Base-by-base conservation (phyloP, 345 rosid genomes). In the Clarkia xantiana region DNA sequence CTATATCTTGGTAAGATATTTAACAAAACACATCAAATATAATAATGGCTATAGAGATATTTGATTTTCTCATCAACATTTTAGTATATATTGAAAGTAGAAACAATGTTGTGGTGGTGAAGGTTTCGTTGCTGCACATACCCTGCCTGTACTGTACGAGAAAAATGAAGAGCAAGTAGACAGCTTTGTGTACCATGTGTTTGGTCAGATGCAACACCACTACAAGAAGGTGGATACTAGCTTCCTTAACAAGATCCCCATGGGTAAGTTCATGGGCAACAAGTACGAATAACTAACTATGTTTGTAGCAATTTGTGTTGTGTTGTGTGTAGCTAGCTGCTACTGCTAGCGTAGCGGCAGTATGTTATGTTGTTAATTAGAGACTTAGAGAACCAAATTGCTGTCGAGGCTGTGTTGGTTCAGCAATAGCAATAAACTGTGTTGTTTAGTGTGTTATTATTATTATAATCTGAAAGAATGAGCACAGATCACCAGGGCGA, bases 41-140 rank as follows among this genome's bases (percentile, higher is more conserved):
- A n/a, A n/a, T n/a, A n/a, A n/a, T n/a, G n/a, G n/a, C n/a, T 29
- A 18, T 17, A 52, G 10, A 15, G 13, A 29, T 18, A 3, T 17
- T 2, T 48, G 17, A 29, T 6, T 55, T n/a, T 11, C 5, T 36
- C n/a, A n/a, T 14, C 29, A 6, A 10, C 36, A 29, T 29, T 29
- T 29, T 29, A 3, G 36, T 6, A 29, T 29, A 6, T 29, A 29
- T 29, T 3, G 3, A 23, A 23, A 23, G 6, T 23, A 23, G 6
- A 23, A 6, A 23, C 36, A 52, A 15, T 14, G 11, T 22, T 14
- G 34, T 18, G 43, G 15, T 52, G 40, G 13, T 61, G 36, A 65
- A 86, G 98, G 94, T 60, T 86, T 84, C 49, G 76, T 84, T 40
- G 96, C 79, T 4, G 89, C 94, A 11, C 96, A 91, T 51, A 81